Conservation (phyloP, 352 stramenopile genomes). For the Globisporangium spinosum region DNA sequence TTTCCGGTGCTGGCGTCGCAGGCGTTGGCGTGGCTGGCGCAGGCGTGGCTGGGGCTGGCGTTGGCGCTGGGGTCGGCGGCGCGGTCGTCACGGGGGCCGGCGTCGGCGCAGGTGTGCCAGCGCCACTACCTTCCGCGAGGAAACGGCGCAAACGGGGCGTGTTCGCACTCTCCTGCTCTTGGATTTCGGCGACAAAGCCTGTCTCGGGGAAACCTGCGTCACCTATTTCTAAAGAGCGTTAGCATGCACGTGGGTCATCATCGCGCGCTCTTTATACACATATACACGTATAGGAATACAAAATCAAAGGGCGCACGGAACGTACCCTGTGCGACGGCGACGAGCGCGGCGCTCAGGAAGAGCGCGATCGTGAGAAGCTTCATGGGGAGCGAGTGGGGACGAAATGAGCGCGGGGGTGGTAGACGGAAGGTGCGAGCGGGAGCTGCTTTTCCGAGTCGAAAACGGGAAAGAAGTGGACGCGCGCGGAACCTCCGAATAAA, state of each 20-base stretch:
- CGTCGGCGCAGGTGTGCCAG: slow-evolving; percentile 18
- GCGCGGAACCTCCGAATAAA: slow-evolving; percentile 47
- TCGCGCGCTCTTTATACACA: neutral
- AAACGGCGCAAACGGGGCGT: slow-evolving; percentile 12
- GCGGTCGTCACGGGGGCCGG: slow-evolving; percentile 17
- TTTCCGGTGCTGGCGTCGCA: neutral
- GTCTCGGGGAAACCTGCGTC: slow-evolving; percentile 22
- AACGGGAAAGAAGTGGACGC: slow-evolving; percentile 15
- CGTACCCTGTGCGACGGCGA: slow-evolving; percentile 17
- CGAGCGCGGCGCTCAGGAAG: slow-evolving; percentile 24
- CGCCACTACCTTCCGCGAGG: neutral
- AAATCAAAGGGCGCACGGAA: neutral
- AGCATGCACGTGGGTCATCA: neutral
- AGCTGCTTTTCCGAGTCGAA: slow-evolving; percentile 8
- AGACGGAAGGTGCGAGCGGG: slow-evolving; percentile 1
- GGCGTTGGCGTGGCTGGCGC: slow-evolving; percentile 10
- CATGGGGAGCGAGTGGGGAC: slow-evolving; percentile 18
- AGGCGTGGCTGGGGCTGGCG: slow-evolving; percentile 15
- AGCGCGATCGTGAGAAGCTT: slow-evolving; percentile 33
- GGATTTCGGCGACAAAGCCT: slow-evolving; percentile 12
- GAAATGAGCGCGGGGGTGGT: slow-evolving; percentile 5
- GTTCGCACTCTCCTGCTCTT: slow-evolving; percentile 15
- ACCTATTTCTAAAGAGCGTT: slow-evolving; percentile 11
- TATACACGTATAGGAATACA: neutral
- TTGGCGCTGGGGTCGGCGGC: slow-evolving; percentile 18